phyloP scores from a whole-genome alignment of 1,284 basidiomycete species.

The Coriolopsis trogii region DNA sequence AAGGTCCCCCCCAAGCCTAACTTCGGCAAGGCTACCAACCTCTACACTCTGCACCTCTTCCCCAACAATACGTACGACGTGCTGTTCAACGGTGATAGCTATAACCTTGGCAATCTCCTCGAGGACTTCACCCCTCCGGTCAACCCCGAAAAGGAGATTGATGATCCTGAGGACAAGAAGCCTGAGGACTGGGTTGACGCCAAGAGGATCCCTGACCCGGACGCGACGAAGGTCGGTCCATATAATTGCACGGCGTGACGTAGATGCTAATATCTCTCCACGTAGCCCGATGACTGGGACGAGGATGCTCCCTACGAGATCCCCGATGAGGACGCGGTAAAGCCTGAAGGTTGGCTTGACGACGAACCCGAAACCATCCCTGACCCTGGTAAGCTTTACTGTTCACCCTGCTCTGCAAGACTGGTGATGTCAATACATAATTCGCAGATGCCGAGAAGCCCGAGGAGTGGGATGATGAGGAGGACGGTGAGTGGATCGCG shows the following conservation, averaged over 20 bases:
- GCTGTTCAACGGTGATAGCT: slow-evolving; percentile 86
- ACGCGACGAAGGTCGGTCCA: slow-evolving; percentile 73
- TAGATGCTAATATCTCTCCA: not conserved
- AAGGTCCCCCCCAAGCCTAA: slow-evolving; percentile 80
- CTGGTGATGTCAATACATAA: too few relatives aligned
- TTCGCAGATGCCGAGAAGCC: slow-evolving; percentile 86
- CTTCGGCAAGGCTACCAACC: slow-evolving; percentile 87
- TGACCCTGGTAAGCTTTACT: slow-evolving; percentile 71
- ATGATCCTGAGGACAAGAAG: slow-evolving; percentile 91
- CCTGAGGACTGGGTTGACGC: slow-evolving; percentile 94
- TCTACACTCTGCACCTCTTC: slow-evolving; percentile 92
- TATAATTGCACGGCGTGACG: slow-evolving; percentile 1
- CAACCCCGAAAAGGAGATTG: slow-evolving; percentile 92
- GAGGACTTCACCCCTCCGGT: slow-evolving; percentile 96
- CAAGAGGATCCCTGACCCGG: slow-evolving; percentile 84
- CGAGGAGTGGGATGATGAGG: slow-evolving; percentile 99
- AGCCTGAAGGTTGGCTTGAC: slow-evolving; percentile 96
- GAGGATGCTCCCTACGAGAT: slow-evolving; percentile 94
- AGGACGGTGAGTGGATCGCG: slow-evolving; percentile 98
- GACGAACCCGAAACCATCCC: slow-evolving; percentile 83
- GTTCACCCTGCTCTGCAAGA: not conserved
- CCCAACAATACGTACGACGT: slow-evolving; percentile 97
- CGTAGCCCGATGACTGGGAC: slow-evolving; percentile 91
- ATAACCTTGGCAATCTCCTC: slow-evolving; percentile 82
- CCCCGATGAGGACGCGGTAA: slow-evolving; percentile 82